Base-by-base conservation (phyloP, 2,329 filamentous ascomycete genomes). In the Fusarium nodosum region DNA sequence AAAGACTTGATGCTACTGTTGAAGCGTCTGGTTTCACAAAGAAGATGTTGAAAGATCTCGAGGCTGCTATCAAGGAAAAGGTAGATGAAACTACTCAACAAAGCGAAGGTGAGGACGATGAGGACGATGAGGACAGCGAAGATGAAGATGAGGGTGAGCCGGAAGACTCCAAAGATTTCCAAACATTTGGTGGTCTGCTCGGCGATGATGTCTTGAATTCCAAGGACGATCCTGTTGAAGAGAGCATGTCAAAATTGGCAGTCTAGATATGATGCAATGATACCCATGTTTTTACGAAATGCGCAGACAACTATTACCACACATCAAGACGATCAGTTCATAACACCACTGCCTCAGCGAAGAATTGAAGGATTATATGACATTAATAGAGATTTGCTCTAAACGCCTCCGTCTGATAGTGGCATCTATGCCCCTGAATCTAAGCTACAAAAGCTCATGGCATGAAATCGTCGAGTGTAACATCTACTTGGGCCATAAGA, bases 21-120 rank as follows among this genome's bases (percentile, higher is more conserved):
- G 92, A 97, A 76, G 96, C 96, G 0, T 97, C 93, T 3, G 96
- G 96, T 0, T 98, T 99, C 79, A 97, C 93, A 22, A 97, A 91
- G 83, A 98, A 97, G 82, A 97, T 97, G 91, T 88, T 93, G 18
- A 97, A 96, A 79, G 96, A 99, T 72, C 82, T 99, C 18, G 96
- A 97, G 77, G 87, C 88, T 12, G 97, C 97, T 70, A 96, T 99
- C 82, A 90, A 91, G 72, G 91, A 92, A 82, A 91, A 94, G 77
- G 87, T 90, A 54, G 82, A 84, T 41, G 66, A 78, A 47, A 77
- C 82, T n/a, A 77, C 79, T 2, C 79, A 78, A n/a, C 76, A 81
- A 20, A 77, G 78, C 1, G 79, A 76, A 18, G 74, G 75, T 3
- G 73, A 75, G 3, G 71, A 74, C 0, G 76, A 77, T 0, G 76